Percentiles rank a stretch among this genome's conserved stretches.
These are phyloP conservation scores for Yamadazyma sp. DNA, from an alignment of 1,139 yeast species.

Conservation along the genomic window DNA sequence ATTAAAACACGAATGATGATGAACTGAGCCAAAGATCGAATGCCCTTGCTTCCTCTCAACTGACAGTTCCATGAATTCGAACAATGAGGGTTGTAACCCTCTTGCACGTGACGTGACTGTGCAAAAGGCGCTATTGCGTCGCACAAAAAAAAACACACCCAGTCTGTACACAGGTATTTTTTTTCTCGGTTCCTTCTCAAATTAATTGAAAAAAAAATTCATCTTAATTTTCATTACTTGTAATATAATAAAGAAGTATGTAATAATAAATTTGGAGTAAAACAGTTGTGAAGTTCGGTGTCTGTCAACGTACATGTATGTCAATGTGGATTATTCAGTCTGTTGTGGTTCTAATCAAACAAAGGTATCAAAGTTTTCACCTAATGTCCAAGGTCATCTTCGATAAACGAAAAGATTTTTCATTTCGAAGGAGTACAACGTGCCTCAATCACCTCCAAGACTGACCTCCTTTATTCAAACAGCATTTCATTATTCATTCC, in stretches of 20 bases:
- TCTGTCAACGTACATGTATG: too few species aligned
- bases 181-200: conserved; percentile 9
- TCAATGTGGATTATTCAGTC: too few species aligned
- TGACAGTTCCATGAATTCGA: too few species aligned
- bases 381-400: neutral
- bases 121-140: neutral
- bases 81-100: conserved; percentile 12
- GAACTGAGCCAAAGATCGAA: too few species aligned
- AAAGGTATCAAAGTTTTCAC: conserved; percentile 1
- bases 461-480: neutral
- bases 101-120: conserved; percentile 9
- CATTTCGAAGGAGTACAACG: too few species aligned
- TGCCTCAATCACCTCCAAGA: neutral
- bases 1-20: neutral
- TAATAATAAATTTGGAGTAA: conserved; percentile 3
- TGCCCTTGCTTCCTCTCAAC: too few species aligned
- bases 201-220: conserved; percentile 14
- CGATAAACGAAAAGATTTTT: too few species aligned
- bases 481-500: too few species aligned
- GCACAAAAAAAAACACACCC: neutral
- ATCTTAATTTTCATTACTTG: conserved; percentile 16
- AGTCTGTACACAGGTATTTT: conserved; percentile 8
- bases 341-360: neutral
- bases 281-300: neutral
- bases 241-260: conserved; percentile 16